phyloP scores from a whole-genome alignment of 1,284 basidiomycete species.

The Rhodofomes roseus region DNA sequence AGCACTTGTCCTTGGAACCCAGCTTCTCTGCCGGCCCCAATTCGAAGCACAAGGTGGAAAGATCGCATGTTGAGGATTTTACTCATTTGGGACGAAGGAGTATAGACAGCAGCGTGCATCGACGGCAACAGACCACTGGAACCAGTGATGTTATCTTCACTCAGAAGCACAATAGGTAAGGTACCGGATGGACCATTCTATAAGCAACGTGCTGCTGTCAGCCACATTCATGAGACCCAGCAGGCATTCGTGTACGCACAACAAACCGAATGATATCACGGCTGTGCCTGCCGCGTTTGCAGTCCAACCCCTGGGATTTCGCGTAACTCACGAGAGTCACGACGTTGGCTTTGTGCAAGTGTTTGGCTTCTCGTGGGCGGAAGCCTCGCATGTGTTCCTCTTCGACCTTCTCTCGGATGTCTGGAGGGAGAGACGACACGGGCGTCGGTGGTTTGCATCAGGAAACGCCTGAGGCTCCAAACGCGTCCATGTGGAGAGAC shows the following conservation, averaged over 20 bases:
- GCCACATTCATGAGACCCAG: not conserved
- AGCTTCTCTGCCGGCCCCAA: not conserved
- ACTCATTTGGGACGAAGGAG: not conserved
- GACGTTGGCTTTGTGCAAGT: not conserved
- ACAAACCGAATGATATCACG: not conserved
- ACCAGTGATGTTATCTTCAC: not conserved
- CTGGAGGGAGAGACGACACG: not conserved
- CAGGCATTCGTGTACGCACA: not conserved
- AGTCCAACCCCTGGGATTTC: not conserved
- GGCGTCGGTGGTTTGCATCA: not conserved
- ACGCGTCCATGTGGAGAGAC: no score
- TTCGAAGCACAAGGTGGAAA: conserved; percentile 1
- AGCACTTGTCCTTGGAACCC: not conserved
- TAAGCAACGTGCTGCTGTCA: not conserved
- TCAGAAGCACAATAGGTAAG: conserved; percentile 2
- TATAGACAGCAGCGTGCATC: not conserved
- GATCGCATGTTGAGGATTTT: not conserved
- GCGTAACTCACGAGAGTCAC: not conserved
- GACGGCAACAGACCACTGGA: not conserved
- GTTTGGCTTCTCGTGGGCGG: no score
- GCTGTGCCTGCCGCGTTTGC: not conserved
- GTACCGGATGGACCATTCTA: not conserved
- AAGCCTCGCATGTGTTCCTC: not conserved
- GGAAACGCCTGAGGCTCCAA: no score
- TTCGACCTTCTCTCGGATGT: not conserved